A percentile compares a stretch with the other conserved stretches of the same genome.
Conservation (phyloP, 2,329 filamentous ascomycete genomes). For the Orbilia blumenaviensis region DNA sequence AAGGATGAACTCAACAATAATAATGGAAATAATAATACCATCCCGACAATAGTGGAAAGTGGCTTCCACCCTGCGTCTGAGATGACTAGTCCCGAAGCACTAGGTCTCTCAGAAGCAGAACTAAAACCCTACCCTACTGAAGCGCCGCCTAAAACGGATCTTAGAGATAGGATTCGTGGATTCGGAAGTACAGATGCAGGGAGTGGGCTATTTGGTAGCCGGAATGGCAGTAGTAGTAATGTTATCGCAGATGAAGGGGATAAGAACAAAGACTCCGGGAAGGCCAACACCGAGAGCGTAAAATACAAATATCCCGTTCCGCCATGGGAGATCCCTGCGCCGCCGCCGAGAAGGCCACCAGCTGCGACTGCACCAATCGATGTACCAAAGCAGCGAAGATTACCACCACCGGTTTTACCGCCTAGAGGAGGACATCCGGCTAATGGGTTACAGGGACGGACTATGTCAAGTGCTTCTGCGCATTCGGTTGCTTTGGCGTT, state of each 20-base stretch:
- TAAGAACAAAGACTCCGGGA: background rate
- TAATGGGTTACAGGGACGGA: conserved; percentile 25
- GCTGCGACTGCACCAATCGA: conserved; percentile 65
- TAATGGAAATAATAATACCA: conserved; percentile 2
- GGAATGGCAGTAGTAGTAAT: conserved; percentile 1
- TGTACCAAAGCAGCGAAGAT: conserved; percentile 73
- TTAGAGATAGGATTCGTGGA: conserved; percentile 24
- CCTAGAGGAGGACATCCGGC: conserved; percentile 54
- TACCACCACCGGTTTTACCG: conserved; percentile 63
- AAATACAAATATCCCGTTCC: conserved; percentile 42
- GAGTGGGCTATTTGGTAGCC: background rate
- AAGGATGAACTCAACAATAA: conserved; percentile 39
- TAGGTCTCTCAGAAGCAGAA: conserved; percentile 10
- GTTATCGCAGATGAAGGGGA: background rate
- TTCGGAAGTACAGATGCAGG: conserved; percentile 27
- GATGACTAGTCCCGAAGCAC: conserved; percentile 20
- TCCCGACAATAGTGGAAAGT: conserved; percentile 16
- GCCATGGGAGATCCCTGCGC: conserved; percentile 55
- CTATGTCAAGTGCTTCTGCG: conserved; percentile 33
- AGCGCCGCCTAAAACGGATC: conserved; percentile 22
- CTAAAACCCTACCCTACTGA: conserved; percentile 33
- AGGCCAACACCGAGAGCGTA: conserved; percentile 2
- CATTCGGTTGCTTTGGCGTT: conserved; percentile 54
- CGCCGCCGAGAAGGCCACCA: conserved; percentile 55
- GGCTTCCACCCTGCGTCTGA: conserved; percentile 43